Percentiles rank a stretch among this genome's conserved stretches.
Evolutionary conservation across 352 stramenopile genomes (phyloP).

Genomic region (Globisporangium middletonii): DNA sequence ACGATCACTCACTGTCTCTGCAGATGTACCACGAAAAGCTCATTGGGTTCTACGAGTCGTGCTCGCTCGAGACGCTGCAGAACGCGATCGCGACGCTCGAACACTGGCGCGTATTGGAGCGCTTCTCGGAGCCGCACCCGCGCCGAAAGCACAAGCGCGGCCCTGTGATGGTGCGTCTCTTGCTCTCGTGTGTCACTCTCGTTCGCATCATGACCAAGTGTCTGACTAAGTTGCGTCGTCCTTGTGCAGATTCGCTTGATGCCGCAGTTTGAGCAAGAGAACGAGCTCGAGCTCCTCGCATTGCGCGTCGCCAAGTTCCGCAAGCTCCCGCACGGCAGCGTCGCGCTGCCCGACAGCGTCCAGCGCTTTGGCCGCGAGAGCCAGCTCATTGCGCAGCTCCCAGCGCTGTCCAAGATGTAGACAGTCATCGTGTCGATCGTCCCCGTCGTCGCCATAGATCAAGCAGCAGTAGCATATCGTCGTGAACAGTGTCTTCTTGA

Average conservation of each 20-base stretch:
- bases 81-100: constrained; percentile 68
- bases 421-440: neutral
- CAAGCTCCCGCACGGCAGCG: constrained; percentile 43
- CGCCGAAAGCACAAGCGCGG: constrained; percentile 7
- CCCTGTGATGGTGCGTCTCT: constrained; percentile 16
- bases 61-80: constrained; percentile 76
- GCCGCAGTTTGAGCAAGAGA: constrained; percentile 38
- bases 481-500: too few species aligned
- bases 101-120: constrained; percentile 58
- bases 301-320: constrained; percentile 64
- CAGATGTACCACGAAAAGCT: constrained; percentile 85
- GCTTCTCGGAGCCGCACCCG: constrained; percentile 17
- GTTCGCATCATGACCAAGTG: neutral
- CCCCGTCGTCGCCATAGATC: too few species aligned
- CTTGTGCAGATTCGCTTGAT: constrained; percentile 26
- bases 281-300: constrained; percentile 56
- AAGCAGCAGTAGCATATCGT: neutral
- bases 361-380: constrained; percentile 37
- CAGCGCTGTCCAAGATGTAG: constrained; percentile 69
- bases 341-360: constrained; percentile 18
- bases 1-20: neutral
- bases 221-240: neutral
- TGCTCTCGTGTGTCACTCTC: constrained; percentile 1
- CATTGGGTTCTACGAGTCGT: constrained; percentile 85
- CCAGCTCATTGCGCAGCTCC: constrained; percentile 58